Conservation (phyloP, 1,284 basidiomycete genomes). For the Ustilago esculenta region DNA sequence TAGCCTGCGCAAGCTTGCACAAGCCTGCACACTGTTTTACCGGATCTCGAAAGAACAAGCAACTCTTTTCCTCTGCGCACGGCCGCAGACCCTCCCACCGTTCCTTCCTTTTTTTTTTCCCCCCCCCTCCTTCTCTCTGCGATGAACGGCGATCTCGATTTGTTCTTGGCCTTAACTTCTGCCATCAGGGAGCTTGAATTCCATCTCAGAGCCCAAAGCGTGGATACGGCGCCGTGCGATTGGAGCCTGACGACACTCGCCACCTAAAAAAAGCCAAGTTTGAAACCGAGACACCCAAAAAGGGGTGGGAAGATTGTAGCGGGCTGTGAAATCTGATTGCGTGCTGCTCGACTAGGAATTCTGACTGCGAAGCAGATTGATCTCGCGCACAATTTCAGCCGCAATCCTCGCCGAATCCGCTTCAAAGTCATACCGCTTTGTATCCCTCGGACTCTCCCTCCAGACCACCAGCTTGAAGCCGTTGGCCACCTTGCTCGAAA, state of each 20-base stretch:
- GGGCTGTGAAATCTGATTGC: conserved; percentile 4
- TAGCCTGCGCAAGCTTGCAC: not conserved
- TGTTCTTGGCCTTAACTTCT: too few relatives aligned
- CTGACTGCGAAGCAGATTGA: conserved; percentile 45
- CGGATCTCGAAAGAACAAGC: conserved; percentile 2
- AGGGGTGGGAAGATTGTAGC: conserved; percentile 24
- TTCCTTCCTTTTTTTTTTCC: not conserved
- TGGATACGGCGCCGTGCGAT: too few relatives aligned
- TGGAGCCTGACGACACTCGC: too few relatives aligned
- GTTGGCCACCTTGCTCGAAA: conserved; percentile 80
- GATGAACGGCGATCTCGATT: too few relatives aligned
- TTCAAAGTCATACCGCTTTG: conserved; percentile 96
- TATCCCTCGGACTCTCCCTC: conserved; percentile 73
- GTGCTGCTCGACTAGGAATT: conserved; percentile 13
- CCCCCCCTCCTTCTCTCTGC: too few relatives aligned
- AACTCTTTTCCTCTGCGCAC: not conserved
- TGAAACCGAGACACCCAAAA: conserved; percentile 23
- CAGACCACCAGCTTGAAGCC: conserved; percentile 85
- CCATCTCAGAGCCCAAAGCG: too few relatives aligned
- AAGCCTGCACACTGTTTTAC: not conserved
- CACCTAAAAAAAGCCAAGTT: too few relatives aligned
- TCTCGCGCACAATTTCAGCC: conserved; percentile 71
- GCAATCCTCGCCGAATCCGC: conserved; percentile 85
- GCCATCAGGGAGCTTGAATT: too few relatives aligned
- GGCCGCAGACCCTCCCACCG: not conserved